A percentile compares a stretch with the other conserved stretches of the same genome.
Evolutionary conservation across 805 yeast species (phyloP).

Genomic region (Metschnikowia reukaufii): DNA sequence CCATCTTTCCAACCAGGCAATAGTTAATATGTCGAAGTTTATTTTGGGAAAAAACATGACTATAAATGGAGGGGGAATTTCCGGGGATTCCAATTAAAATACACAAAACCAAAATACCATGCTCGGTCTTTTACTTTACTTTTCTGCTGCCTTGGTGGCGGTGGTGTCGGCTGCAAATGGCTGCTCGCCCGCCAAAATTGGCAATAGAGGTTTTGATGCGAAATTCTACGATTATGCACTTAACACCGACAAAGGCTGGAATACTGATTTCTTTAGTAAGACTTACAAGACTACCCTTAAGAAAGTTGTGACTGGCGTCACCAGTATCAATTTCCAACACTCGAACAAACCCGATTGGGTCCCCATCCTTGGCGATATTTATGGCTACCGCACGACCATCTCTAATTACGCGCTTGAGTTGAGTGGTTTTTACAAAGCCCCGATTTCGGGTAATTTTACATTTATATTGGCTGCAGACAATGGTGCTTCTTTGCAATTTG

Average conservation of each 20-base stretch:
- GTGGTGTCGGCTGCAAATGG: background rate
- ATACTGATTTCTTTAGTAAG: too few species aligned
- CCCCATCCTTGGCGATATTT: too few species aligned
- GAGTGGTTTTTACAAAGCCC: slow-evolving; percentile 12
- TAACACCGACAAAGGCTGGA: too few species aligned
- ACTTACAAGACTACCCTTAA: too few species aligned
- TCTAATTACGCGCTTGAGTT: slow-evolving; percentile 10
- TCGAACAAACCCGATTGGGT: too few species aligned
- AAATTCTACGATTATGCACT: too few species aligned
- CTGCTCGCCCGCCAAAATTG: background rate
- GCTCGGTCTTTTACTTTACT: background rate
- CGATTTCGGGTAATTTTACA: slow-evolving; percentile 9
- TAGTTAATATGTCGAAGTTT: too few species aligned
- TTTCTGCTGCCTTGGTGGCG: background rate
- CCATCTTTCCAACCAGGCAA: too few species aligned
- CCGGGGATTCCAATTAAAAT: background rate
- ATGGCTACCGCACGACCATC: slow-evolving; percentile 4
- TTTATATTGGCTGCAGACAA: slow-evolving; percentile 14
- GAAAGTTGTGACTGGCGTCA: too few species aligned
- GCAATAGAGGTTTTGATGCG: too few species aligned
- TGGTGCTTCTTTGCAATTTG: slow-evolving; percentile 17
- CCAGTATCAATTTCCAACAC: too few species aligned
- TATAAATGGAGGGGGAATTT: background rate
- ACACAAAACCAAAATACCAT: background rate
- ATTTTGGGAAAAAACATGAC: background rate